Evolutionary conservation across 257 asterid genomes (phyloP).

Genomic region (Orobanche coerulescens): DNA sequence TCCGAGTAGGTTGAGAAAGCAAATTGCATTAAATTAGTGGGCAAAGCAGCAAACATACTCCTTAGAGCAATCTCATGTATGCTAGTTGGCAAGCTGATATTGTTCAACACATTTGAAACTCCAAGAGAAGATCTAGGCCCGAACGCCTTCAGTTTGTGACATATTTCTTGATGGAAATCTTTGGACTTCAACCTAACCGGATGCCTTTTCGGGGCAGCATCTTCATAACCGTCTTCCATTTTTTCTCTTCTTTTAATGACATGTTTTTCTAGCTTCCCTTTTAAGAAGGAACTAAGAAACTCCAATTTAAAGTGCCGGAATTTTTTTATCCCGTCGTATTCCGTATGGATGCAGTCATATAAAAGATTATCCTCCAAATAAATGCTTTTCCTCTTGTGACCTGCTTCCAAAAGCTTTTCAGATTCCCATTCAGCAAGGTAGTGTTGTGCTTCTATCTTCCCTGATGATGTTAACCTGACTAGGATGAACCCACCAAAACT

Average conservation of each 20-base stretch:
- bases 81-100: slow-evolving; percentile 53
- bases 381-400: slow-evolving; percentile 33
- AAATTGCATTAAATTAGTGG: slow-evolving; percentile 34
- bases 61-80: slow-evolving; percentile 56
- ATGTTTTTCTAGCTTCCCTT: slow-evolving; percentile 33
- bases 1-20: slow-evolving; percentile 35
- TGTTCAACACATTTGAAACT: slow-evolving; percentile 30
- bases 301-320: slow-evolving; percentile 34
- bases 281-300: slow-evolving; percentile 44
- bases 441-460: slow-evolving; percentile 66
- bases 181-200: slow-evolving; percentile 5
- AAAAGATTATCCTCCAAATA: slow-evolving; percentile 36
- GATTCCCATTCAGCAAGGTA: slow-evolving; percentile 45
- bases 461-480: slow-evolving; percentile 56
- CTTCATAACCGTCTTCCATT: slow-evolving; percentile 20
- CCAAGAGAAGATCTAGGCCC: slow-evolving; percentile 26
- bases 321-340: slow-evolving; percentile 30
- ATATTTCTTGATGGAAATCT: slow-evolving; percentile 34
- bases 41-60: slow-evolving; percentile 41
- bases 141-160: slow-evolving; percentile 32
- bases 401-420: slow-evolving; percentile 21
- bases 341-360: slow-evolving; percentile 25
- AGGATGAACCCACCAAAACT: slow-evolving; percentile 47
- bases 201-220: slow-evolving; percentile 20
- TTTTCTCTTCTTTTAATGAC: slow-evolving; percentile 29